Evolutionary conservation across 306 rosid species (phyloP), one percentile per base, ranked within the genome.

Genomic region (Rosa lucieae): DNA sequence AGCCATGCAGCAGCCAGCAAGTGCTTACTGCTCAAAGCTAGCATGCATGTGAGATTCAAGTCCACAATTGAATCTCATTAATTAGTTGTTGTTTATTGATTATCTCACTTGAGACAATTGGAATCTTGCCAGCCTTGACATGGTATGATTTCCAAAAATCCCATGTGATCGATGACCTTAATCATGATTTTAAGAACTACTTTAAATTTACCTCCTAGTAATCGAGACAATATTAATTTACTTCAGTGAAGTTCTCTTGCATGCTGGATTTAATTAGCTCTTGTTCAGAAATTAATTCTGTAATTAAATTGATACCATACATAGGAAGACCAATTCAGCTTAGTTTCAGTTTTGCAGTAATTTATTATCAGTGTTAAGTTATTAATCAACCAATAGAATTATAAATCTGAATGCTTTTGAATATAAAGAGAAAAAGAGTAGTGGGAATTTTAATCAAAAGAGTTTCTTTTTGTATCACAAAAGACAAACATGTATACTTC

Each of bases 91-190:
- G 55, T 21, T 80, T 66, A 75, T 49, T 46, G 51, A 63, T 56
- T 5, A 48, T 61, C 74, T 56, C 44, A 37, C 70, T 73, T 21
- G 55, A 23, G 78, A 82, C 85, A 82, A 35, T 35, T 58, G 74
- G 80, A 67, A 77, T 84, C 81, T 53, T 67, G 68, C 71, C 81
- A 76, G 72, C 71, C 80, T 79, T 67, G 39, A 39, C 8, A 73
- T 55, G 39, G 52, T 32, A 63, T 72, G 44, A 67, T 49, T 72
- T 21, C 4, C 14, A 43, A 12, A 9, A n/a, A 65, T 72, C 81
- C 70, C 81, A 61, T 77, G 74, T 43, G 76, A 26, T 26, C 29
- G 29, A 78, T 17, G 5, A 52, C 5, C 76, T 29, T 21, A 55
- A 52, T 78, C 66, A 6, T 39, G 10, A 23, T 21, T 59, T 59